phyloP scores from a whole-genome alignment of 2,329 filamentous ascomycete genomes.

The Ramichloridium luteum region DNA sequence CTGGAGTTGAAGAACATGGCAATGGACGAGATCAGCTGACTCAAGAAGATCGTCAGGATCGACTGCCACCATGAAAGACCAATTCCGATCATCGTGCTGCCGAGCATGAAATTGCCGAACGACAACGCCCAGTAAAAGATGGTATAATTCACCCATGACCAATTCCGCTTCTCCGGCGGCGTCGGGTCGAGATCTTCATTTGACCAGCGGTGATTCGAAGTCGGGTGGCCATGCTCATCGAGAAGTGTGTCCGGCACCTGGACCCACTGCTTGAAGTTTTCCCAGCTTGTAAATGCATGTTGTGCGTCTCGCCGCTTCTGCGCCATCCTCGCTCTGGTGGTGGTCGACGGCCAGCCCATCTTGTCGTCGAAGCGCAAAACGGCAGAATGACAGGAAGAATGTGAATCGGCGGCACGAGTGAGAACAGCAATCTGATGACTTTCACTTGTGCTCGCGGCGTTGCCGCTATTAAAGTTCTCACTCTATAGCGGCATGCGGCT shows the following conservation, averaged over 20 bases:
- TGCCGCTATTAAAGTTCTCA: too few species aligned
- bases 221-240: conserved; percentile 12
- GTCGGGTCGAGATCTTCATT: conserved; percentile 16
- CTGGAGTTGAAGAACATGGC: conserved; percentile 36
- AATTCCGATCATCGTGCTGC: conserved; percentile 29
- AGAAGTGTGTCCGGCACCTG: conserved; percentile 13
- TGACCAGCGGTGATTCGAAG: conserved; percentile 10
- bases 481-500: too few species aligned
- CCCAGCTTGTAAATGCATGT: conserved; percentile 15
- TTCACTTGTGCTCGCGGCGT: too few species aligned
- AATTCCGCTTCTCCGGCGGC: conserved; percentile 13
- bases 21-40: conserved; percentile 31
- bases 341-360: too few species aligned
- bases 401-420: too few species aligned
- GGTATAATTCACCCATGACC: conserved; percentile 17
- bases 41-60: conserved; percentile 34
- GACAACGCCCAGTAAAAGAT: conserved; percentile 30
- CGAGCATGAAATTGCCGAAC: conserved; percentile 33
- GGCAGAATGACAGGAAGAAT: too few species aligned
- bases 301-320: conserved; percentile 9
- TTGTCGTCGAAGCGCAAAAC: too few species aligned
- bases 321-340: too few species aligned
- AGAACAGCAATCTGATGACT: too few species aligned
- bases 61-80: conserved; percentile 36
- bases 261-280: conserved; percentile 14